Conservation (phyloP, 1,284 basidiomycete genomes). For the Ustilago cynodontis region DNA sequence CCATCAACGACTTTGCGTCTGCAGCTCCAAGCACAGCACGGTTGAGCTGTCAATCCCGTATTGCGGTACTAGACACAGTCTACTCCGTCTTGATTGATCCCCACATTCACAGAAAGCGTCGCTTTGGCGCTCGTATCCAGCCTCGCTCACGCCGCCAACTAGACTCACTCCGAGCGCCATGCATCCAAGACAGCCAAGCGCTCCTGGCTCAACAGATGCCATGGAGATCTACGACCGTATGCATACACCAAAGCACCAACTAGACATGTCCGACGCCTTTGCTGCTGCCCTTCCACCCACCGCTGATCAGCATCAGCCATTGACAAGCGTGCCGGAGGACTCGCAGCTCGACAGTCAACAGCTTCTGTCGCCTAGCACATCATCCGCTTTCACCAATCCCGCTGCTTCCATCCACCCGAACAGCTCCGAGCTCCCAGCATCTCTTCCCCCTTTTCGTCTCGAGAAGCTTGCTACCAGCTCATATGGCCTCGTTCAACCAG, state of each 20-base stretch:
- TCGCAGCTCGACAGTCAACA: conserved; percentile 43
- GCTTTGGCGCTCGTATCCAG: not conserved
- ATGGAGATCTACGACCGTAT: conserved; percentile 59
- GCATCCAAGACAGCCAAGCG: conserved; percentile 49
- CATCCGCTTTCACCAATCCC: conserved; percentile 5
- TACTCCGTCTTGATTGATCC: too few relatives aligned
- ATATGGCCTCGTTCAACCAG: conserved; percentile 47
- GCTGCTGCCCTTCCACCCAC: conserved; percentile 19
- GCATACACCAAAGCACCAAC: conserved; percentile 48
- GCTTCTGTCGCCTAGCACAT: conserved; percentile 9
- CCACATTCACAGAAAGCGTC: not conserved
- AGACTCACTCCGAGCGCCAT: conserved; percentile 15
- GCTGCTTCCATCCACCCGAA: conserved; percentile 16
- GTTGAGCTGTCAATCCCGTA: not conserved
- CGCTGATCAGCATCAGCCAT: conserved; percentile 27
- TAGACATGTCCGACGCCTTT: conserved; percentile 39
- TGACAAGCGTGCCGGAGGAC: conserved; percentile 59
- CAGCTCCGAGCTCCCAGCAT: conserved; percentile 20
- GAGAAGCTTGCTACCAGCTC: conserved; percentile 32
- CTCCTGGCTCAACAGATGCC: conserved; percentile 56
- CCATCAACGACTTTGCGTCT: not conserved
- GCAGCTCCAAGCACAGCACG: not conserved
- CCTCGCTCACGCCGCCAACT: not conserved
- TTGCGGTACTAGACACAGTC: too few relatives aligned
- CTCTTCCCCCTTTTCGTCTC: conserved; percentile 5